phyloP scores from a whole-genome alignment of 164 flowering plant species.

The Aristolochia contorta region DNA sequence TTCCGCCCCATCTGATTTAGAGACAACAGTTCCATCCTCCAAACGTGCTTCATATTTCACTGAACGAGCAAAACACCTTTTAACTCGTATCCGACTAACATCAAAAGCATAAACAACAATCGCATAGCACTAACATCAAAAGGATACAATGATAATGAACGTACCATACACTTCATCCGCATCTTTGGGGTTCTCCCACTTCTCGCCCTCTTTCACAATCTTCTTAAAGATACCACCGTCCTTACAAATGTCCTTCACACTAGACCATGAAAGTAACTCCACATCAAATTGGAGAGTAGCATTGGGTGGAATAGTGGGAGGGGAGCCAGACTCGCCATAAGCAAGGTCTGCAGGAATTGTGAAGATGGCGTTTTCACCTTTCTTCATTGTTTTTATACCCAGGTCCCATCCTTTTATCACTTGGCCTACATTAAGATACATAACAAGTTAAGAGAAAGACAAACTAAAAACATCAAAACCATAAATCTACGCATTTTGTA shows the following conservation, averaged over 20 bases:
- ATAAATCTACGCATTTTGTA: too few species aligned
- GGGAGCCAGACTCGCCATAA: constrained; percentile 79
- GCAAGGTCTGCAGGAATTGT: constrained; percentile 91
- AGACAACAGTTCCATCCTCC: constrained; percentile 73
- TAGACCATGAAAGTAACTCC: constrained; percentile 83
- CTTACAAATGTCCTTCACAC: constrained; percentile 92
- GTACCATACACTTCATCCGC: constrained; percentile 90
- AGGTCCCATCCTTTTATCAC: constrained; percentile 96
- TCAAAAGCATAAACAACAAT: not conserved
- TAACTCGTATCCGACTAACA: not conserved
- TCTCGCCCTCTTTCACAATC: constrained; percentile 71
- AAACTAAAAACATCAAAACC: too few species aligned
- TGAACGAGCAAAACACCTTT: constrained; percentile 19
- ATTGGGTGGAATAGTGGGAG: constrained; percentile 91
- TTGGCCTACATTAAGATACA: constrained; percentile 42
- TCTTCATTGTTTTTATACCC: constrained; percentile 97
- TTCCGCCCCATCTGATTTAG: constrained; percentile 57
- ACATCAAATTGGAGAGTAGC: constrained; percentile 94
- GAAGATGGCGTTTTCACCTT: constrained; percentile 84
- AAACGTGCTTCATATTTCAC: constrained; percentile 77
- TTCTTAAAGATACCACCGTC: constrained; percentile 96
- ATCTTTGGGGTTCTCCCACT: constrained; percentile 97
- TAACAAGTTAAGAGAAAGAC: not conserved
- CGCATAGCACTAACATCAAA: not conserved
- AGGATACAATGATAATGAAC: not conserved